These are phyloP conservation scores for Tetrastigma voinierianum DNA, from an alignment of 164 flowering plant species.

Conservation along the genomic window DNA sequence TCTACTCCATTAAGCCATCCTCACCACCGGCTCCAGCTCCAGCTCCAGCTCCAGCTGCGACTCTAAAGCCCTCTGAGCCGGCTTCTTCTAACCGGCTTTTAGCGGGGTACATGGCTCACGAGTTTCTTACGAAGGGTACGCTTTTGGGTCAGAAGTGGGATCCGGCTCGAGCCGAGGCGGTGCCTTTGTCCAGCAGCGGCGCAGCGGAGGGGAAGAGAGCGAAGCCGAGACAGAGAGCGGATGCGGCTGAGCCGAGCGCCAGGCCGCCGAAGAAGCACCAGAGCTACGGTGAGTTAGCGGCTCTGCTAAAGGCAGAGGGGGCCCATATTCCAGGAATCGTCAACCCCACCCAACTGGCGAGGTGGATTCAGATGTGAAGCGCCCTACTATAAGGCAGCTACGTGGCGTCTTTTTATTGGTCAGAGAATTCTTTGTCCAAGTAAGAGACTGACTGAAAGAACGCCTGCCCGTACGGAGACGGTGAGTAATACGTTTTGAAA, in stretches of 20 bases:
- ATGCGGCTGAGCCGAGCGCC: slow-evolving; percentile 20
- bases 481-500: too few relatives aligned
- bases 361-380: slow-evolving; percentile 65
- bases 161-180: slow-evolving; percentile 47
- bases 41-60: slow-evolving; percentile 9
- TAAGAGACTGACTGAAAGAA: too few relatives aligned
- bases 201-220: slow-evolving; percentile 10
- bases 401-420: slow-evolving; percentile 14
- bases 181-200: slow-evolving; percentile 16
- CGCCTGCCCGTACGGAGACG: too few relatives aligned
- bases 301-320: slow-evolving; percentile 60
- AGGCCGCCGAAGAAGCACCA: slow-evolving; percentile 12
- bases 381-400: not conserved
- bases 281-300: slow-evolving; percentile 67
- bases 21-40: slow-evolving; percentile 11
- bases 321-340: slow-evolving; percentile 71
- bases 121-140: slow-evolving; percentile 69
- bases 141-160: slow-evolving; percentile 64
- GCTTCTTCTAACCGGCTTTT: slow-evolving; percentile 47
- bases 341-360: slow-evolving; percentile 78
- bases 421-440: too few relatives aligned
- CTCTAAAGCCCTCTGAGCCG: slow-evolving; percentile 16
- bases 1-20: slow-evolving; percentile 20
- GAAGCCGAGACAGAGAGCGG: slow-evolving; percentile 7
- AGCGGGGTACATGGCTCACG: slow-evolving; percentile 85